These are phyloP conservation scores for Cryptococcus sp. DNA, from an alignment of 1,284 basidiomycete species.

Conservation along the genomic window DNA sequence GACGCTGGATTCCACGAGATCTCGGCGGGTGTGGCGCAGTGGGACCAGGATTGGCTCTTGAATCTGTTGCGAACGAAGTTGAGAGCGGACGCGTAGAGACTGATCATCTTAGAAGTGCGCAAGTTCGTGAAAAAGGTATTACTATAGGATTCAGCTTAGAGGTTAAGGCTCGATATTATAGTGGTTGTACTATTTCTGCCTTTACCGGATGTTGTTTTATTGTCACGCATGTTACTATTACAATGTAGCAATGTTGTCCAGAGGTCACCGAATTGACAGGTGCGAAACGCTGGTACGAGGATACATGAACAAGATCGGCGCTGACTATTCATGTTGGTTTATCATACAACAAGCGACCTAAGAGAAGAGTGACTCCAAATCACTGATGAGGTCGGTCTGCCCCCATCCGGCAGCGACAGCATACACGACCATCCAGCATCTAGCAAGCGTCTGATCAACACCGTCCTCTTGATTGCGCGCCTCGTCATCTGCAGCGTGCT, in stretches of 20 bases:
- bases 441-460: slow-evolving; percentile 36
- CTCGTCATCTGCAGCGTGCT: not conserved
- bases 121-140: too few species aligned
- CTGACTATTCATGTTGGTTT: too few species aligned
- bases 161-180: too few species aligned
- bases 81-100: slow-evolving; percentile 26
- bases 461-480: slow-evolving; percentile 10
- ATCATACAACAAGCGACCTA: not conserved
- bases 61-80: slow-evolving; percentile 35
- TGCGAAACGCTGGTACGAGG: too few species aligned
- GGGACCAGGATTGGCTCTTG: slow-evolving; percentile 50
- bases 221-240: too few species aligned
- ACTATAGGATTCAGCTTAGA: too few species aligned
- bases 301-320: too few species aligned
- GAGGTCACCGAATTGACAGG: too few species aligned
- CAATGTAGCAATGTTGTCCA: too few species aligned
- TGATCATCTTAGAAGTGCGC: too few species aligned
- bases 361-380: slow-evolving; percentile 59
- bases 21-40: slow-evolving; percentile 35
- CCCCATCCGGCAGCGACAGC: slow-evolving; percentile 76
- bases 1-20: not conserved
- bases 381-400: slow-evolving; percentile 80
- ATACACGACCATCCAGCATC: slow-evolving; percentile 80
- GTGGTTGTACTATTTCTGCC: too few species aligned
- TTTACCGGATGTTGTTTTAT: too few species aligned